A percentile compares a stretch with the other conserved stretches of the same genome.
phyloP scores from a whole-genome alignment of 306 rosid species.

The Coriaria nepalensis region DNA sequence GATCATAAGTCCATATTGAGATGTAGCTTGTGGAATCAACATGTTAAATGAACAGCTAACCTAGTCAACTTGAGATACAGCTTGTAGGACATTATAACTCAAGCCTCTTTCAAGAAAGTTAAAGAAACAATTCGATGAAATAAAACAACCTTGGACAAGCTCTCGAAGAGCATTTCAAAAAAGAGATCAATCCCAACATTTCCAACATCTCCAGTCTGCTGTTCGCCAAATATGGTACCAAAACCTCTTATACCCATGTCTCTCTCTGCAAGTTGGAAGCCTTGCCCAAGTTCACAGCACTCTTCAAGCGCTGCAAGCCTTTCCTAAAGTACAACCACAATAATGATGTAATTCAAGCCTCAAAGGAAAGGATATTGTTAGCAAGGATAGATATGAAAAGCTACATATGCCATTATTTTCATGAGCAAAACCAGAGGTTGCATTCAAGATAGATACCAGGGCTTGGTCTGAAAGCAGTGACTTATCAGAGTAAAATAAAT shows the following conservation, averaged over 20 bases:
- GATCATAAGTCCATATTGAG: too few relatives aligned
- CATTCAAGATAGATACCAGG: slow-evolving; percentile 36
- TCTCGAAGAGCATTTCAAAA: slow-evolving; percentile 98
- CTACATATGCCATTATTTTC: slow-evolving; percentile 12
- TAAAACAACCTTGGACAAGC: slow-evolving; percentile 65
- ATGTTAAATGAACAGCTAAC: too few relatives aligned
- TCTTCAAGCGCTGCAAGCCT: slow-evolving; percentile 92
- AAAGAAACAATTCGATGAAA: slow-evolving; percentile 6
- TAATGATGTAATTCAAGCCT: too few relatives aligned
- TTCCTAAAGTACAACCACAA: slow-evolving; percentile 43
- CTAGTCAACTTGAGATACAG: too few relatives aligned
- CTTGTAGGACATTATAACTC: too few relatives aligned
- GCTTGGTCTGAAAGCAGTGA: slow-evolving; percentile 65
- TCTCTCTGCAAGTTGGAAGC: slow-evolving; percentile 92
- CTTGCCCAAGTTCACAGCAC: slow-evolving; percentile 92
- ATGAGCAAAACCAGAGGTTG: slow-evolving; percentile 12
- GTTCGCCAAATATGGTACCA: slow-evolving; percentile 92
- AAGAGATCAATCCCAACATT: slow-evolving; percentile 93
- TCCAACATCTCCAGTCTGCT: slow-evolving; percentile 93
- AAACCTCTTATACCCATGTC: slow-evolving; percentile 98
- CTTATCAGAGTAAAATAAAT: slow-evolving; percentile 79
- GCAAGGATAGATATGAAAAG: too few relatives aligned
- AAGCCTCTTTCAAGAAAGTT: slow-evolving; percentile 8
- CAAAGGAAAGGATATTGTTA: too few relatives aligned
- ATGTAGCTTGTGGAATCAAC: too few relatives aligned